These are phyloP conservation scores for Spathaspora girioi DNA, from an alignment of 805 yeast genomes.

Conservation along the genomic window DNA sequence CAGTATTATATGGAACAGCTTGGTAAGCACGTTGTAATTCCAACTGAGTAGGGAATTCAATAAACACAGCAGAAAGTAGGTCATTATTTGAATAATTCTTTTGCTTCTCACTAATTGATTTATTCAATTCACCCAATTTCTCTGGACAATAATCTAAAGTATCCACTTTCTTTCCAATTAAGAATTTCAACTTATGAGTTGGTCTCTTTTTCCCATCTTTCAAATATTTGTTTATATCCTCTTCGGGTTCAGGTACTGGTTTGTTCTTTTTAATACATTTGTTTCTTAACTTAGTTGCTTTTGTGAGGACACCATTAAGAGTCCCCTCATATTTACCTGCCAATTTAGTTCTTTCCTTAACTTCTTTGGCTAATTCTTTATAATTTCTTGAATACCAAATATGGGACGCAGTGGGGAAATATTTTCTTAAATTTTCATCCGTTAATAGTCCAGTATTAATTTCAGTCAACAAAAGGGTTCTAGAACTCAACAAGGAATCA, in stretches of 20 bases:
- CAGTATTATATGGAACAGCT: conserved; percentile 57
- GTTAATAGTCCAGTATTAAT: conserved; percentile 47
- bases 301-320: conserved; percentile 55
- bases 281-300: conserved; percentile 53
- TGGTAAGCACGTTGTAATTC: conserved; percentile 90
- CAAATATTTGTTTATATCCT: conserved; percentile 60
- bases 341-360: conserved; percentile 62
- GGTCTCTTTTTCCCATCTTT: conserved; percentile 73
- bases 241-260: conserved; percentile 52
- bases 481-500: conserved; percentile 63
- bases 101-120: conserved; percentile 60
- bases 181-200: conserved; percentile 65
- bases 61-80: conserved; percentile 65
- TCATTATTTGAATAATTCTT: conserved; percentile 46
- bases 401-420: conserved; percentile 60
- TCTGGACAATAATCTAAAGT: conserved; percentile 73
- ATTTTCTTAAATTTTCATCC: conserved; percentile 49
- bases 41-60: conserved; percentile 78
- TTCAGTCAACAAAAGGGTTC: conserved; percentile 71
- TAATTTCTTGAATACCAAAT: conserved; percentile 66
- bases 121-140: conserved; percentile 64
- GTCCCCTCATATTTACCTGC: conserved; percentile 61
- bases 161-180: conserved; percentile 80
- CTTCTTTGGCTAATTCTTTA: conserved; percentile 50
- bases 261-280: conserved; percentile 58